Conservation (phyloP, 306 rosid species). For the Hippophae gyantsensis region DNA sequence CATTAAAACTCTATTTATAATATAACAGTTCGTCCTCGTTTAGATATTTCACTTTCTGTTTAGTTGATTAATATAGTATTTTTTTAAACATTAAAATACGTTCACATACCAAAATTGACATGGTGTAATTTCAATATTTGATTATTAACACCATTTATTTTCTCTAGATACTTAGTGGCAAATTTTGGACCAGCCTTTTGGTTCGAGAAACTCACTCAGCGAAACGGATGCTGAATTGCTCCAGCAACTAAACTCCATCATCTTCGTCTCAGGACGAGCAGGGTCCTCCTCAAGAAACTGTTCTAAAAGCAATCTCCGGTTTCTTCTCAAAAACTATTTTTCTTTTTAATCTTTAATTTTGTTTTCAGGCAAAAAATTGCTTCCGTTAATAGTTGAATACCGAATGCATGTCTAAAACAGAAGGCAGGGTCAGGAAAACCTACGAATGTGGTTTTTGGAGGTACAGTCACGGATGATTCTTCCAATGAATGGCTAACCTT, state of each 20-base stretch:
- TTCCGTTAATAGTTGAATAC: no score
- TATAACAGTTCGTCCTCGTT: no score
- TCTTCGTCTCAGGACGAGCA: constrained; percentile 60
- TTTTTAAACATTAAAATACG: no score
- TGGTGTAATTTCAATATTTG: no score
- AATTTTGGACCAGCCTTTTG: constrained; percentile 9
- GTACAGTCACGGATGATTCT: constrained; percentile 86
- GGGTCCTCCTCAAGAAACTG: constrained; percentile 88
- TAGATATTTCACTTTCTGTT: no score
- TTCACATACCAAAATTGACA: no score
- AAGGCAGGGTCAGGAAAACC: constrained; percentile 95
- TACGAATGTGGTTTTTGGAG: constrained; percentile 92
- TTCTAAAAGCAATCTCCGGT: constrained; percentile 96
- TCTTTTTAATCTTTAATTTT: no score
- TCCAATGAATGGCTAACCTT: constrained; percentile 80
- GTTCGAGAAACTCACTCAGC: constrained; percentile 32
- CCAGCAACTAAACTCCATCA: constrained; percentile 32
- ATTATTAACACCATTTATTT: no score
- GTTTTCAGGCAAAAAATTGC: no score
- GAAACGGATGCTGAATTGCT: constrained; percentile 36
- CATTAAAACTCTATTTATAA: no score
- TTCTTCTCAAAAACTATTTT: background rate
- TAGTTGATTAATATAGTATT: no score
- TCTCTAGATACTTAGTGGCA: constrained; percentile 6
- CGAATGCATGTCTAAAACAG: constrained; percentile 63